A percentile compares a stretch with the other conserved stretches of the same genome.
Conservation (phyloP, 2,329 filamentous ascomycete genomes). For the Beauveria pseudobassiana region DNA sequence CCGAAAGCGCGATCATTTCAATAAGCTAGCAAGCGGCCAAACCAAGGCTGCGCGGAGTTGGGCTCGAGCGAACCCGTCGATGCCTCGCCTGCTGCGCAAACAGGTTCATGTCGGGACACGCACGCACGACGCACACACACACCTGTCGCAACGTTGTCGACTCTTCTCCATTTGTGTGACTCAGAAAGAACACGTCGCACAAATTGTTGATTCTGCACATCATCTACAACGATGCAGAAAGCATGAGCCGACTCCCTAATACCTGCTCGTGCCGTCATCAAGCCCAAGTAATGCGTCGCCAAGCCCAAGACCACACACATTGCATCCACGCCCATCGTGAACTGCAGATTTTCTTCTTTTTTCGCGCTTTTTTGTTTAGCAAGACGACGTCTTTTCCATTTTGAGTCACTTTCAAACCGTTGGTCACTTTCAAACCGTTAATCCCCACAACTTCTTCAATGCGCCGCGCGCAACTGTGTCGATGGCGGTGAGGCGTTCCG, state of each 20-base stretch:
- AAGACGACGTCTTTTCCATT: not conserved
- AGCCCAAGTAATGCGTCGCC: not conserved
- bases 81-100: not conserved
- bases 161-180: not conserved
- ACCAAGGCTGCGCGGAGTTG: too few relatives aligned
- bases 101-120: not conserved
- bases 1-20: too few relatives aligned
- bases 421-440: not conserved
- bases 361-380: not conserved
- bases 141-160: not conserved
- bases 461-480: not conserved
- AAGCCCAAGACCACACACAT: not conserved
- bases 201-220: not conserved
- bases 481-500: not conserved
- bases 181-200: not conserved
- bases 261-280: not conserved
- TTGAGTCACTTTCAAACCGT: not conserved
- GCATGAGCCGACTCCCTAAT: not conserved
- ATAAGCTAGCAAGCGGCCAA: too few relatives aligned
- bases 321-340: not conserved
- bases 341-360: not conserved
- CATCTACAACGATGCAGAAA: not conserved
- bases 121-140: not conserved
- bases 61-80: not conserved
- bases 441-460: not conserved